Evolutionary conservation across 2,329 filamentous ascomycete species (phyloP).

Genomic region (Rachicladosporium sp.): DNA sequence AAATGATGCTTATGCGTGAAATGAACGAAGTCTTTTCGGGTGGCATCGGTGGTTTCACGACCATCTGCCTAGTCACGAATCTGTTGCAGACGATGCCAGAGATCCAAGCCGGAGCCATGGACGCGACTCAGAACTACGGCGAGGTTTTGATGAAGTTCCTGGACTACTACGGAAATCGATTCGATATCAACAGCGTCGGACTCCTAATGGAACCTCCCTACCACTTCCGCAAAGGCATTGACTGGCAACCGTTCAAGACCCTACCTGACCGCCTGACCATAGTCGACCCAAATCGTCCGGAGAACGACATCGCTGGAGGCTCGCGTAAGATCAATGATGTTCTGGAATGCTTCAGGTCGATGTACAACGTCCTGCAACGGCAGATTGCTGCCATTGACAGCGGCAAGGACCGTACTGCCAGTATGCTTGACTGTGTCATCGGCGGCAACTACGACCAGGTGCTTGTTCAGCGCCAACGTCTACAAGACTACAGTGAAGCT

Average conservation of each 20-base stretch:
- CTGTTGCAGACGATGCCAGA: constrained; percentile 65
- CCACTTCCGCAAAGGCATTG: constrained; percentile 63
- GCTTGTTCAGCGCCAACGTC: constrained; percentile 1
- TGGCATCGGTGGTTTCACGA: constrained; percentile 84
- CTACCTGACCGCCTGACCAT: constrained; percentile 62
- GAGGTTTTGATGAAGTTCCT: constrained; percentile 79
- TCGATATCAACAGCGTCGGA: constrained; percentile 57
- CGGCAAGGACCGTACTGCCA: constrained; percentile 25
- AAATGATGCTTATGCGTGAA: constrained; percentile 77
- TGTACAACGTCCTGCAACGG: constrained; percentile 34
- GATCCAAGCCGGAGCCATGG: constrained; percentile 48
- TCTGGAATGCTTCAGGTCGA: constrained; percentile 50
- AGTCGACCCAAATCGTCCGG: constrained; percentile 74
- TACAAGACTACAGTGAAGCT: background rate
- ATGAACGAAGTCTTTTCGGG: constrained; percentile 86
- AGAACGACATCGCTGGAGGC: constrained; percentile 84
- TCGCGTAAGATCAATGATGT: constrained; percentile 60
- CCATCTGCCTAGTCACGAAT: constrained; percentile 86
- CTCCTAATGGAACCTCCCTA: constrained; percentile 65
- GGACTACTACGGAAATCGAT: constrained; percentile 73
- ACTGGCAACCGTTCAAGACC: constrained; percentile 26
- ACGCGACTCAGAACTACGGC: constrained; percentile 55
- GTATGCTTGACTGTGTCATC: constrained; percentile 60
- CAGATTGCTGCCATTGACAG: constrained; percentile 29
- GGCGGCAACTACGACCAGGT: constrained; percentile 55